Base-by-base conservation (phyloP, 768 basidiomycete species). In the Leccinum pellstonianum region DNA sequence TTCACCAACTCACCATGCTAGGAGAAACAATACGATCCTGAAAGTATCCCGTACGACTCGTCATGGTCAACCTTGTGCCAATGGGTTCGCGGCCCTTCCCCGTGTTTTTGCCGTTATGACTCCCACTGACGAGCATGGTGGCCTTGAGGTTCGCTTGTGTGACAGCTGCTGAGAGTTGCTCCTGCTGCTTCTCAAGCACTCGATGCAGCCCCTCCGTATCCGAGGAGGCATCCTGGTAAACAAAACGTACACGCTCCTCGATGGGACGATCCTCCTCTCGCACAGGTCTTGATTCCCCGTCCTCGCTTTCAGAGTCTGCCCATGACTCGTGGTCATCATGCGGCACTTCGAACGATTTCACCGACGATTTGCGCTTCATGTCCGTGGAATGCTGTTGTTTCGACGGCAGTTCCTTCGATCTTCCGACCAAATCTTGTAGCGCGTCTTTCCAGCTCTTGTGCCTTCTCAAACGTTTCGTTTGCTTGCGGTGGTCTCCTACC, bases 11-110 rank as follows among this genome's bases (percentile, higher is more conserved):
- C 71, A 96, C 96, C 95, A 99, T 98, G 68, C 90, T 91, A 0
- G 97, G 96, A 3, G 95, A 88, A 61, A 99, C 85, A 67, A 98
- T 90, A 54, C 93, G 80, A 68, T 98, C 95, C 72, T 95, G 93
- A 78, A 95, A 95, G 75, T 90, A 95, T 3, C 93, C 93, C 17
- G 91, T 90, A 31, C 95, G 83, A 69, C 93, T 95, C 5, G 95
- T 95, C 95, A 98, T 98, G 1, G 95, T 94, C 68, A 98, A 75
- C 50, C 92, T 77, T 11, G 93, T 95, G 12, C 94, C 93, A 64
- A 95, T 87, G 14, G 87, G 85, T 56, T 82, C 82, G 57, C 80
- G 79, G 61, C 73, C 68, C 70, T 80, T 76, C 64, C 55, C 65
- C 62, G 60, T 71, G 58, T 46, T 62, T 58, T 63, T 71, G 63